phyloP scores from a whole-genome alignment of 176 grass and related monocot genomes.

The Eragrostis curvula region DNA sequence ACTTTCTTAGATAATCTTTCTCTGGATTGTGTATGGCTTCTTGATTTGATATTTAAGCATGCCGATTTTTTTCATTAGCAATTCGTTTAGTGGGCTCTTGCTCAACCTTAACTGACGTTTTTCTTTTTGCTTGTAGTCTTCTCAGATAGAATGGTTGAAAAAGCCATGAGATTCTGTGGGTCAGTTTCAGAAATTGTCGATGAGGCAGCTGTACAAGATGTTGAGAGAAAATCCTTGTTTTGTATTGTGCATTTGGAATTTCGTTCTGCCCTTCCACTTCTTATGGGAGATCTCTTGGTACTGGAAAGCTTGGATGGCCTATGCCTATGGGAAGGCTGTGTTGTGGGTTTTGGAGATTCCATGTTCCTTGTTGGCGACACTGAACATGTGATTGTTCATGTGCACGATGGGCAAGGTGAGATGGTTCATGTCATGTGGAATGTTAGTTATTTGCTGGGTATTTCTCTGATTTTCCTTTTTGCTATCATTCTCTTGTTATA shows the following conservation, averaged over 20 bases:
- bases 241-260: not conserved
- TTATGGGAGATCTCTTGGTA: not conserved
- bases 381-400: not conserved
- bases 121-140: no score
- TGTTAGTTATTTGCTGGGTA: not conserved
- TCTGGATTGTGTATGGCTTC: not conserved
- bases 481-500: no score
- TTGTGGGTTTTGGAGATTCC: not conserved
- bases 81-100: not conserved
- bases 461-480: not conserved
- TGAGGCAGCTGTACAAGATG: not conserved
- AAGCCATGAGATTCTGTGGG: no score
- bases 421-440: not conserved
- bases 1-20: no score
- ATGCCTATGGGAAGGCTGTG: not conserved
- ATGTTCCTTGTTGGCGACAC: not conserved
- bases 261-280: not conserved
- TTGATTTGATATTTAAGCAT: not conserved
- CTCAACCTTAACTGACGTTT: not conserved
- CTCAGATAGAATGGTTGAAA: no score
- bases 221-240: not conserved
- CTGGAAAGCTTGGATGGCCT: constrained; percentile 7
- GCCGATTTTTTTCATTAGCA: no score
- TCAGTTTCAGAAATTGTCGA: not conserved
- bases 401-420: not conserved